These are phyloP conservation scores for Perkinsus olseni DNA, from an alignment of 169 alveolate species.

Conservation along the genomic window DNA sequence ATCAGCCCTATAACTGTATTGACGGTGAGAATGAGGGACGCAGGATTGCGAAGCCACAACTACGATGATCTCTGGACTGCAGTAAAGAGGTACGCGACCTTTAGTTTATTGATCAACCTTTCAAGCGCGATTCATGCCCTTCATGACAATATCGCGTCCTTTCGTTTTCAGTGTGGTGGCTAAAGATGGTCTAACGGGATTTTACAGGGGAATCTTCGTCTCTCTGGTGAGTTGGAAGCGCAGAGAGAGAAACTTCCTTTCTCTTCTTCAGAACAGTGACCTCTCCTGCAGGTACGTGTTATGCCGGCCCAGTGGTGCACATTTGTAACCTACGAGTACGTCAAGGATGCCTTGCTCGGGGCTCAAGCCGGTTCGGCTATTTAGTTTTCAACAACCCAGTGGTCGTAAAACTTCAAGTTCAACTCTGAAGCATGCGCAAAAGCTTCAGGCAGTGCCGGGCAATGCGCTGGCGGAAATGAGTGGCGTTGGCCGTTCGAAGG, in stretches of 20 bases:
- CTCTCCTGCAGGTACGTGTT: not conserved
- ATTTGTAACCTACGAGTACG: not conserved
- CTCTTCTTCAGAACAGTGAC: no score
- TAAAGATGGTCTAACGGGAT: not conserved
- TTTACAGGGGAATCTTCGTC: not conserved
- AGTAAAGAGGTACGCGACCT: not conserved
- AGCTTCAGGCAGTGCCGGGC: no score
- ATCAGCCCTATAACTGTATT: not conserved
- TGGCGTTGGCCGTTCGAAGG: no score
- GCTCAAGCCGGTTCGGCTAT: not conserved
- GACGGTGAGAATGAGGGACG: not conserved
- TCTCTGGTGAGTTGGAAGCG: not conserved
- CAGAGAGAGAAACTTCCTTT: not conserved
- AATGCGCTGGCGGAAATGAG: no score
- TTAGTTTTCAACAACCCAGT: not conserved
- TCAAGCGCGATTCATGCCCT: no score
- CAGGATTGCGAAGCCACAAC: not conserved
- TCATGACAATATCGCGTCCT: no score
- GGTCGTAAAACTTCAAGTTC: no score
- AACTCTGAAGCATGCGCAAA: no score
- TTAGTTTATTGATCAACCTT: no score
- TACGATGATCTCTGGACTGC: not conserved
- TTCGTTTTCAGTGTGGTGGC: not conserved
- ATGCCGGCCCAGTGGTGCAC: not conserved
- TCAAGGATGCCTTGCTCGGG: not conserved